Conservation (phyloP, 768 basidiomycete genomes). For the Pisolithus microcarpus region DNA sequence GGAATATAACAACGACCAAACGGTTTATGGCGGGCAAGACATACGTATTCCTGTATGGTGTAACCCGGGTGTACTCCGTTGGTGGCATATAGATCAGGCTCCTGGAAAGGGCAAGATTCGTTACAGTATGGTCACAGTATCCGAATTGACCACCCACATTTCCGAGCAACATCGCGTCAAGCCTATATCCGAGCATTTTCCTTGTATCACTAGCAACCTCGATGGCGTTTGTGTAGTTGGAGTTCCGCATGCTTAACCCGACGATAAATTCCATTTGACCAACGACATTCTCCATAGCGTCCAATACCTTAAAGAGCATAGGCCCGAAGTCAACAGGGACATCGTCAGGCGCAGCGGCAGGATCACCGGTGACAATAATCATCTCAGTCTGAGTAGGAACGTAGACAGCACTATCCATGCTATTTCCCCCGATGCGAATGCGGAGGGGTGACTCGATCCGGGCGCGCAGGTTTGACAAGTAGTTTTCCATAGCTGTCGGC, state of each 20-base stretch:
- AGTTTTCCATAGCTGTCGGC: constrained; percentile 32
- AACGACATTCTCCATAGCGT: constrained; percentile 28
- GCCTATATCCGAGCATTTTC: constrained; percentile 21
- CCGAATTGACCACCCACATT: constrained; percentile 19
- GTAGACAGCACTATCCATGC: constrained; percentile 34
- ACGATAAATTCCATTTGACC: constrained; percentile 31
- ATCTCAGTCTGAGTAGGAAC: constrained; percentile 19
- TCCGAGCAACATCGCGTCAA: constrained; percentile 29
- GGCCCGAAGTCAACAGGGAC: constrained; percentile 30
- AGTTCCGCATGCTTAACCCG: constrained; percentile 27
- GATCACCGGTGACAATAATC: constrained; percentile 26
- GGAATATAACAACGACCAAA: not conserved
- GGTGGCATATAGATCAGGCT: constrained; percentile 29
- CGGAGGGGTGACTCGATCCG: constrained; percentile 28
- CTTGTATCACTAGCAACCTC: constrained; percentile 19
- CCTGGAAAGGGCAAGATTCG: constrained; percentile 10
- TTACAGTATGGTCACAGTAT: not conserved
- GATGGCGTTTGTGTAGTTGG: constrained; percentile 20
- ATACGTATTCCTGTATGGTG: constrained; percentile 24
- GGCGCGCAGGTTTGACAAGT: constrained; percentile 26
- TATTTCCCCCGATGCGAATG: constrained; percentile 33
- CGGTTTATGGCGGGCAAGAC: not conserved
- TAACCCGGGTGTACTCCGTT: constrained; percentile 26
- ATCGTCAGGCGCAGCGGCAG: constrained; percentile 30
- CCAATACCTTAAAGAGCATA: constrained; percentile 29